Evolutionary conservation across 163 green algal genomes (phyloP).

Genomic region (Scenedesmus sp.): DNA sequence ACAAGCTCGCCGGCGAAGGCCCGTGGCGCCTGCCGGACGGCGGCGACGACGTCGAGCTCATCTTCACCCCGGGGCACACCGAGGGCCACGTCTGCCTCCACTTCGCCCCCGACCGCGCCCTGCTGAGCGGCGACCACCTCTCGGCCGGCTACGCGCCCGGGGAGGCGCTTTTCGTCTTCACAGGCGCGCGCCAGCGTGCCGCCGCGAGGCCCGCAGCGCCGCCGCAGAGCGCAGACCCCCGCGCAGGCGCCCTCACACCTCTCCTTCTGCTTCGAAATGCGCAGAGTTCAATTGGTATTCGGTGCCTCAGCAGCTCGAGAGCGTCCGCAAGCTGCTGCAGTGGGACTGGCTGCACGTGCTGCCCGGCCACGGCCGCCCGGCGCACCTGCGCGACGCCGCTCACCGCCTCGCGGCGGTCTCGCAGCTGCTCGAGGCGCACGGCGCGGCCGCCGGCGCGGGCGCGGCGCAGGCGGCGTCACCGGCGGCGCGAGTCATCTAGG

Average conservation of each 20-base stretch:
- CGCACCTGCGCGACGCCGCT: constrained; percentile 45
- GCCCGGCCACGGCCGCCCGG: constrained; percentile 56
- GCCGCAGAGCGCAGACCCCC: too few relatives aligned
- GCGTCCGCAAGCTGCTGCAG: constrained; percentile 56
- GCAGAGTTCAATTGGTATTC: constrained; percentile 7
- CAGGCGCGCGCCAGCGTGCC: too few relatives aligned
- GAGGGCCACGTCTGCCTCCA: constrained; percentile 42
- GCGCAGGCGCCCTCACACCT: too few relatives aligned
- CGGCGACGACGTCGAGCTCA: constrained; percentile 41
- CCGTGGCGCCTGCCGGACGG: constrained; percentile 47
- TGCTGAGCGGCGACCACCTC: constrained; percentile 55
- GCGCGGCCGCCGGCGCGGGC: background rate
- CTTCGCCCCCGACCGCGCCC: constrained; percentile 30
- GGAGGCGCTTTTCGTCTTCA: constrained; percentile 40
- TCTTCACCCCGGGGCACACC: constrained; percentile 54
- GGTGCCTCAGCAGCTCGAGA: constrained; percentile 44
- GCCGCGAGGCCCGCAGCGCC: too few relatives aligned
- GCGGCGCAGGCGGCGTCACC: too few relatives aligned
- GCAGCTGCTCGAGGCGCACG: constrained; percentile 37
- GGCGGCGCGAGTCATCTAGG: too few relatives aligned
- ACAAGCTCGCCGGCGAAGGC: constrained; percentile 36
- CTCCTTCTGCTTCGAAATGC: too few relatives aligned
- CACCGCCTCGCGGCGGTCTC: constrained; percentile 45
- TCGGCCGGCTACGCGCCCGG: constrained; percentile 19
- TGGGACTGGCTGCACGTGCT: constrained; percentile 64